Base-by-base conservation (phyloP, 768 basidiomycete genomes). In the Auricularia heimuer region DNA sequence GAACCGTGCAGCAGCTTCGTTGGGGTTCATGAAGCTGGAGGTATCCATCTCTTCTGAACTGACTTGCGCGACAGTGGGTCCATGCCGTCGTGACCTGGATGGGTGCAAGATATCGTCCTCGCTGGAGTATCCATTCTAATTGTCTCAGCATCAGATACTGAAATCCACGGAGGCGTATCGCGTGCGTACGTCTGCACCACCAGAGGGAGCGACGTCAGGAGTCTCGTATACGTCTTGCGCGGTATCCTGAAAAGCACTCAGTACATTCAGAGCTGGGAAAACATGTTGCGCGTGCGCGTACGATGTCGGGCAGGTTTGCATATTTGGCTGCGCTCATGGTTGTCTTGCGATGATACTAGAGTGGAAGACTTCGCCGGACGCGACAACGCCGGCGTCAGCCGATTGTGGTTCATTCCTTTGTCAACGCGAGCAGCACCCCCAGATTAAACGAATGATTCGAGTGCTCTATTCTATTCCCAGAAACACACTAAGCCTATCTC, bases 221-320 rank as follows among this genome's bases (percentile, higher is more conserved):
- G 94, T 96, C 73, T 96, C 94, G 72, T 96, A 96, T 54, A 96
- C 84, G 74, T 96, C 94, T 47, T 84, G 92, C 1, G 91, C 92
- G 12, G 90, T 91, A 76, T 94, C 93, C 93, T 96, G 70, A 63
- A 39, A 42, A 51, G 42, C 63, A 70, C 65, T 65, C 64, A 44
- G 11, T 37, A 64, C 21, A 36, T 18, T 16, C 24, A 6, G 34
- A 24, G 14, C 29, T 4, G 4, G 37, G 2, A 34, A 39, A 24
- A 39, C 35, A 14, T 44, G n/a, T 29, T 18, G 34, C 24, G 37
- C 62, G 56, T 54, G 29, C 36, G 81, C 89, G 64, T 70, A 94
- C 94, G 65, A 96, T 95, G 73, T 96, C 93, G n/a, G 94, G 94
- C 3, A 96, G 78, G 71, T 87, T 85, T 11, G 92, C 87, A 72